These are phyloP conservation scores for Fusarium udum DNA, from an alignment of 2,329 filamentous ascomycete species.

Conservation along the genomic window DNA sequence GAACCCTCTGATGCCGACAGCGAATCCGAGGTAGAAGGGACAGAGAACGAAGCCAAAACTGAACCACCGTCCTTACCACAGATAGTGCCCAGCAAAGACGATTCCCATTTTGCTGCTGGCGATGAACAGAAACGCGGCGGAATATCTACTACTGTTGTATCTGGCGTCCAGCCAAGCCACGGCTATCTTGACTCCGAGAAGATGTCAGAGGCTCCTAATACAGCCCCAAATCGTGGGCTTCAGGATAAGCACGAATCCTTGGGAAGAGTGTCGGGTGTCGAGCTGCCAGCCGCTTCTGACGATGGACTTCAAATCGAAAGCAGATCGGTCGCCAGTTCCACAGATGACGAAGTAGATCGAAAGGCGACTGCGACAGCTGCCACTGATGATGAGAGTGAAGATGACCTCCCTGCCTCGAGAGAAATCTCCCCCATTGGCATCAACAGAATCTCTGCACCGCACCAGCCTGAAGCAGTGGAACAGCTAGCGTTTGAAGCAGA, in stretches of 20 bases:
- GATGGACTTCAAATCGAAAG: background rate
- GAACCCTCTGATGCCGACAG: conserved; percentile 7
- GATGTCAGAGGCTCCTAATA: background rate
- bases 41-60: background rate
- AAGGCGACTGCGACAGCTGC: background rate
- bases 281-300: background rate
- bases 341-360: background rate
- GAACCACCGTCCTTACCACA: background rate
- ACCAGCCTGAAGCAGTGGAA: background rate
- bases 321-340: background rate
- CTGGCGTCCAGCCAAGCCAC: background rate
- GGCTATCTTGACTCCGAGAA: background rate
- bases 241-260: background rate
- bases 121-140: background rate
- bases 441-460: background rate
- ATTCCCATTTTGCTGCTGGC: background rate
- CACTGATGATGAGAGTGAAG: conserved; percentile 23
- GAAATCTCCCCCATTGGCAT: conserved; percentile 11
- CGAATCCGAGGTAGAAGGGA: conserved; percentile 1
- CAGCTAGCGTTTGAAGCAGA: background rate
- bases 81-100: background rate
- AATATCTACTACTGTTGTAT: background rate
- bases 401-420: conserved; percentile 4
- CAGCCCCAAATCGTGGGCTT: background rate
- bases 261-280: background rate